Evolutionary conservation across 179 eudicot species (phyloP), one percentile per base, ranked within the genome.

Genomic region (Camellia oleifera): DNA sequence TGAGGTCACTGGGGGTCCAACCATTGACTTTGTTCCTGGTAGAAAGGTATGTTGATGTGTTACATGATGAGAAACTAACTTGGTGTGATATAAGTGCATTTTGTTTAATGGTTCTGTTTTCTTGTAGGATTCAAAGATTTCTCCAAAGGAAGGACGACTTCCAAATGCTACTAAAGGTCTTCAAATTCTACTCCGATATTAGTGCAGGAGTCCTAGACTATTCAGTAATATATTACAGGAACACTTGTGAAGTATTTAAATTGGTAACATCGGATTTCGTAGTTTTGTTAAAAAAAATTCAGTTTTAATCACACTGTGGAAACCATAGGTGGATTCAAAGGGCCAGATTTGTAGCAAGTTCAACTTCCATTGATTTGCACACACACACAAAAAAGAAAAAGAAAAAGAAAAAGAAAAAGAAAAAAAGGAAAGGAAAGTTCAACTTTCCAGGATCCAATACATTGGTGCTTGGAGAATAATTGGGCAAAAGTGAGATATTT

Each of bases 1-100:
- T 78, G 99, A 96, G 88, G 92, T 96, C 69, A 94, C 99, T 53
- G 98, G 99, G 80, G 98, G 98, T 60, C 99, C 98, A 7, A 91
- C 91, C 7, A 62, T 92, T 83, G 91, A 87, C 58, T 92, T 96
- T 86, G 92, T 89, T 86, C 96, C 97, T 79, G 99, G 99, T 69
- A 87, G 99, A 87, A 92, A 88, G 97, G 98, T 92, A 76, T 74
- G 83, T 82, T 20, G 23, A 68, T 77, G 7, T 74, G 69, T 71
- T 32, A 26, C 40, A 44, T 74, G 18, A 14, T 40, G 52, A 32
- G 65, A 67, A 79, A 74, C 48, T 23, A 53, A 52, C 75, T 52
- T 40, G 56, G 65, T n/a, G 14, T 67, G 17, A 23, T 23, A 42
- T 44, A 6, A 40, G 13, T 76, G 11, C 60, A 50, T 17, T 80